Percentiles rank a stretch among this genome's conserved stretches.
phyloP scores from a whole-genome alignment of 2,329 filamentous ascomycete species.

The Scedosporium minutisporum region DNA sequence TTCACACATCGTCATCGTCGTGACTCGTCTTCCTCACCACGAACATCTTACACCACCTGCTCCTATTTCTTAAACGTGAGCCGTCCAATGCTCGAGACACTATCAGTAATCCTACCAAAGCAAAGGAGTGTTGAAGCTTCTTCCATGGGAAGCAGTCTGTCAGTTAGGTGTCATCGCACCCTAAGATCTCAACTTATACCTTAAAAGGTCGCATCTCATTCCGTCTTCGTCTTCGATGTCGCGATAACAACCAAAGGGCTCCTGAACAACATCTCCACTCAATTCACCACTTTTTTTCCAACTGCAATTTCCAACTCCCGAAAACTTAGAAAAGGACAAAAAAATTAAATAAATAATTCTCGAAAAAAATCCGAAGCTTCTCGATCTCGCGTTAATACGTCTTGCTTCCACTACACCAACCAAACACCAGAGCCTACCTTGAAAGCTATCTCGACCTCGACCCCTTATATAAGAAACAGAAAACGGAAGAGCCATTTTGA shows the following conservation, averaged over 20 bases:
- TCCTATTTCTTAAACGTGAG: neutral
- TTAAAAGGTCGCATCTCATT: conserved; percentile 1
- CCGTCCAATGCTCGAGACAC: conserved; percentile 4
- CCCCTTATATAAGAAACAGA: neutral
- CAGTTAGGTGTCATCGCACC: neutral
- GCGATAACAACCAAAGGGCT: neutral
- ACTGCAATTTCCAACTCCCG: neutral
- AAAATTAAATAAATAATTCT: neutral
- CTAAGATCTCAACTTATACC: conserved; percentile 2
- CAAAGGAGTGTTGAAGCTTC: neutral
- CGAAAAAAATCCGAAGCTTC: neutral
- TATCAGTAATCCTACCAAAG: neutral
- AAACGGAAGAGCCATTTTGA: neutral
- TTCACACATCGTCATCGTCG: neutral
- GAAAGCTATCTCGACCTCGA: neutral
- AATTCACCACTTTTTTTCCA: neutral
- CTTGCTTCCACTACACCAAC: neutral
- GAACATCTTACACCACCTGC: neutral
- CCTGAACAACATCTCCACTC: conserved; percentile 2
- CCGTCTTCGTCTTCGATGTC: conserved; percentile 2
- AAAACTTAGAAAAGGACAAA: conserved; percentile 1
- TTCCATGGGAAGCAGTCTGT: conserved; percentile 5
- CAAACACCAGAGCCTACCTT: neutral
- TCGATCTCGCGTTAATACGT: neutral
- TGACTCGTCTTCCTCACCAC: neutral